These are phyloP conservation scores for Clarkia xantiana DNA, from an alignment of 345 rosid genomes.

Conservation along the genomic window DNA sequence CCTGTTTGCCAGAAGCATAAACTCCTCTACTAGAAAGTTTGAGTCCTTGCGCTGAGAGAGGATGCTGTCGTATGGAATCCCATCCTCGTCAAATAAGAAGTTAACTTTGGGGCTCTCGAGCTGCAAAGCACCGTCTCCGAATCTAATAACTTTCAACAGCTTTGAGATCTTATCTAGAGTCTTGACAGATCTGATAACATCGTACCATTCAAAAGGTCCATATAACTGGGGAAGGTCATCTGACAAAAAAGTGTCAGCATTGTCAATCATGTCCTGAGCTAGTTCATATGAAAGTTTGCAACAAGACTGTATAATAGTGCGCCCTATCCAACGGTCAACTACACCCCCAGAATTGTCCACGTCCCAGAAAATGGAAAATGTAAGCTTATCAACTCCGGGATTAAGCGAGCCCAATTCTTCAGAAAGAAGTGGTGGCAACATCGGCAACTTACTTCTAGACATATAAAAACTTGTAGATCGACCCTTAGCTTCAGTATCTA, in stretches of 20 bases:
- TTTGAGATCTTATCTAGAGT: conserved; percentile 49
- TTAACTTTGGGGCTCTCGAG: conserved; percentile 47
- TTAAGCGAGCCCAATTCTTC: conserved; percentile 62
- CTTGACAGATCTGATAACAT: conserved; percentile 40
- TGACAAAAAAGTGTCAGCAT: conserved; percentile 14
- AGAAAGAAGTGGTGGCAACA: conserved; percentile 71
- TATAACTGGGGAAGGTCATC: conserved; percentile 35
- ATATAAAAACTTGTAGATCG: conserved; percentile 79
- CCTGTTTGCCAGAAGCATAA: conserved; percentile 82
- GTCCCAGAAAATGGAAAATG: conserved; percentile 80
- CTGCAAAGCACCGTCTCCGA: conserved; percentile 56
- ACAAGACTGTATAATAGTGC: conserved; percentile 58
- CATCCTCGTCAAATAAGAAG: conserved; percentile 51
- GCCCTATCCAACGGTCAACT: conserved; percentile 69
- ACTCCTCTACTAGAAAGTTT: conserved; percentile 72
- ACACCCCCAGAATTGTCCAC: conserved; percentile 40
- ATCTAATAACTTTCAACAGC: conserved; percentile 41
- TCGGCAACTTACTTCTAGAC: conserved; percentile 45
- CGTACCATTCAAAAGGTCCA: conserved; percentile 54
- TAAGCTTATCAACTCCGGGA: conserved; percentile 74
- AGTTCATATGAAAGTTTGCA: conserved; percentile 83
- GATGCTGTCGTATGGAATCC: conserved; percentile 53
- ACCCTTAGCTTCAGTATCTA: conserved; percentile 62
- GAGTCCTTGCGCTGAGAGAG: conserved; percentile 32
- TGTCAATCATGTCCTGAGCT: conserved; percentile 56